phyloP scores from a whole-genome alignment of 768 basidiomycete species.

The Mycena vitilis region DNA sequence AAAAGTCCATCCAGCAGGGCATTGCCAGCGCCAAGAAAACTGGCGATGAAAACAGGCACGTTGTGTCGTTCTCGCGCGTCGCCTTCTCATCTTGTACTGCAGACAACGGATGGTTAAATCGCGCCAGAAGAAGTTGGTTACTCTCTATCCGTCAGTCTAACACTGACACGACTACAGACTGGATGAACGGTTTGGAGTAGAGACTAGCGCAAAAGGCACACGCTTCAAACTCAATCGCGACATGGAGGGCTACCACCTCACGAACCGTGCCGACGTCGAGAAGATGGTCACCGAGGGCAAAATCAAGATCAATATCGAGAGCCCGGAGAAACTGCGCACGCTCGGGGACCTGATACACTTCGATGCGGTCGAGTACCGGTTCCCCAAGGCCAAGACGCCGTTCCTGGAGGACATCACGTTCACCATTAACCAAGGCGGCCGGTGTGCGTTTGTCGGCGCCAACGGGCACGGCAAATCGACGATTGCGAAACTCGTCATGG shows the following conservation, averaged over 20 bases:
- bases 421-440: conserved; percentile 50
- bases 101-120: conserved; percentile 61
- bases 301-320: conserved; percentile 48
- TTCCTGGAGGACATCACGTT: conserved; percentile 47
- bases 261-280: conserved; percentile 52
- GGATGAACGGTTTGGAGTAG: conserved; percentile 51
- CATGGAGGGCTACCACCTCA: conserved; percentile 52
- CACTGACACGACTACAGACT: conserved; percentile 40
- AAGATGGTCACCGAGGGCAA: conserved; percentile 51
- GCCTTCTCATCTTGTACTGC: conserved; percentile 28
- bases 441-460: conserved; percentile 56
- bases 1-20: conserved; percentile 65
- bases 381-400: conserved; percentile 40
- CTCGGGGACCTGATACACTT: conserved; percentile 48
- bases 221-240: conserved; percentile 72
- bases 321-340: conserved; percentile 44
- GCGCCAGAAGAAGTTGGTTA: conserved; percentile 66
- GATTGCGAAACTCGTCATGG: conserved; percentile 59
- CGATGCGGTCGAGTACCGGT: conserved; percentile 49
- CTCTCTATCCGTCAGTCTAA: conserved; percentile 9
- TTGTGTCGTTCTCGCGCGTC: too few relatives aligned
- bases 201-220: conserved; percentile 54
- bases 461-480: conserved; percentile 50
- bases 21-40: conserved; percentile 63
- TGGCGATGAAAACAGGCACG: conserved; percentile 68